phyloP scores from a whole-genome alignment of 345 rosid genomes.

The Brassica incana region DNA sequence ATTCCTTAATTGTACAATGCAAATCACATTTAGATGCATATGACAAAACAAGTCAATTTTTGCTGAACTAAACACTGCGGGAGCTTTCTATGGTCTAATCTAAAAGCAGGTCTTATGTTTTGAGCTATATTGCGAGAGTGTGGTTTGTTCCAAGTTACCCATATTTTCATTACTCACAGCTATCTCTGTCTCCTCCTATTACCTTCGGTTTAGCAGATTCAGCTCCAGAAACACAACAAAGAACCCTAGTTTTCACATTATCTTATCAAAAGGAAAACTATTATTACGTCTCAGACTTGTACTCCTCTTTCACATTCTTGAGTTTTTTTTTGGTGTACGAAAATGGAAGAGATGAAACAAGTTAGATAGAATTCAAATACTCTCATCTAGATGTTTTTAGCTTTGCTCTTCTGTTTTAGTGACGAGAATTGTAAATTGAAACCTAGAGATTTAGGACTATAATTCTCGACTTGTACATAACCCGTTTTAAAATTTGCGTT shows the following conservation, averaged over 20 bases:
- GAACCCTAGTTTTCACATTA: conserved; percentile 31
- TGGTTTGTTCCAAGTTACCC: not conserved
- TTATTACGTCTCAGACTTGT: not conserved
- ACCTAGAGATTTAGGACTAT: not conserved
- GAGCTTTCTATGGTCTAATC: not conserved
- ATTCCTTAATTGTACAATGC: not conserved
- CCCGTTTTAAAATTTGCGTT: not conserved
- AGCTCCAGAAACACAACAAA: conserved; percentile 5
- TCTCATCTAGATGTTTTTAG: not conserved
- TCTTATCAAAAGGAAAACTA: conserved; percentile 1
- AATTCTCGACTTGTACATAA: not conserved
- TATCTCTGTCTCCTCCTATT: conserved; percentile 10
- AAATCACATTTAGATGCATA: not conserved
- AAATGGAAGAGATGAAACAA: conserved; percentile 27
- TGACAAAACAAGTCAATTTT: not conserved
- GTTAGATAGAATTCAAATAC: conserved; percentile 29
- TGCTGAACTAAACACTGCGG: not conserved
- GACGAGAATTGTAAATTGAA: not conserved
- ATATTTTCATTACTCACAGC: not conserved
- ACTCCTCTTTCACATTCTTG: conserved; percentile 16
- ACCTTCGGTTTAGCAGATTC: conserved; percentile 17
- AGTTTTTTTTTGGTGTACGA: not conserved
- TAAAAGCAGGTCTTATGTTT: not conserved
- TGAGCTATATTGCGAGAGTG: not conserved
- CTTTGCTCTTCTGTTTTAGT: not conserved